Evolutionary conservation across 1,284 basidiomycete genomes (phyloP).

Genomic region (Taiwanofungus camphoratus): DNA sequence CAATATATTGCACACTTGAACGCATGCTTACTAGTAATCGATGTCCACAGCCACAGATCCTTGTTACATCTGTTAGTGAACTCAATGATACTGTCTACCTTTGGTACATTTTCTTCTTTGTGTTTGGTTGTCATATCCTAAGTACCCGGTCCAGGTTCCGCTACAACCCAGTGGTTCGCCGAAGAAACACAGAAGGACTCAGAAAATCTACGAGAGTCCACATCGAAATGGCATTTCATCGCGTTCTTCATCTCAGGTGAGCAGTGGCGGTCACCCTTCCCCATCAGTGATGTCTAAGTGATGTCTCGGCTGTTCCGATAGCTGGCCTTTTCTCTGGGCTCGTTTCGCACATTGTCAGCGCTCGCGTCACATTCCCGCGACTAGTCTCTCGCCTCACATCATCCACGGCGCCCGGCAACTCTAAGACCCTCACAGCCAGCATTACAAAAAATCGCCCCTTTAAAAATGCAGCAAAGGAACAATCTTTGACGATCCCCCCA

Average conservation of each 20-base stretch:
- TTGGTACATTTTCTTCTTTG: conserved; percentile 1
- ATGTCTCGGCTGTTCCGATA: conserved; percentile 28
- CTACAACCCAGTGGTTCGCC: conserved; percentile 2
- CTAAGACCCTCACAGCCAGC: conserved; percentile 29
- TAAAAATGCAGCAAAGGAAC: conserved; percentile 25
- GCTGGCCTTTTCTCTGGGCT: conserved; percentile 68
- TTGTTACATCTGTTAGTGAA: not conserved
- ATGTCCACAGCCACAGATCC: not conserved
- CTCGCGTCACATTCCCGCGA: conserved; percentile 69
- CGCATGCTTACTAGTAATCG: not conserved
- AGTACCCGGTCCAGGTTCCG: conserved; percentile 3
- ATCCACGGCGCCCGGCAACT: conserved; percentile 4
- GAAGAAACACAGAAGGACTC: conserved; percentile 18
- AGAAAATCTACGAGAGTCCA: conserved; percentile 52
- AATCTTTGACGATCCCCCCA: conserved; percentile 42
- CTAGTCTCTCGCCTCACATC: conserved; percentile 38
- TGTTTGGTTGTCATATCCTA: not conserved
- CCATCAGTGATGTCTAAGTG: not conserved
- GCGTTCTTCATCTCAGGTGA: conserved; percentile 70
- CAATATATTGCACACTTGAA: not conserved
- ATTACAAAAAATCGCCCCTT: conserved; percentile 27
- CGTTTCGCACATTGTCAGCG: conserved; percentile 63
- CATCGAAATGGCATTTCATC: conserved; percentile 66
- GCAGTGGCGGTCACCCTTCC: conserved; percentile 14
- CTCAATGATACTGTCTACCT: conserved; percentile 4